Evolutionary conservation across 2,329 filamentous ascomycete genomes (phyloP).

Genomic region (Talaromyces sp.): DNA sequence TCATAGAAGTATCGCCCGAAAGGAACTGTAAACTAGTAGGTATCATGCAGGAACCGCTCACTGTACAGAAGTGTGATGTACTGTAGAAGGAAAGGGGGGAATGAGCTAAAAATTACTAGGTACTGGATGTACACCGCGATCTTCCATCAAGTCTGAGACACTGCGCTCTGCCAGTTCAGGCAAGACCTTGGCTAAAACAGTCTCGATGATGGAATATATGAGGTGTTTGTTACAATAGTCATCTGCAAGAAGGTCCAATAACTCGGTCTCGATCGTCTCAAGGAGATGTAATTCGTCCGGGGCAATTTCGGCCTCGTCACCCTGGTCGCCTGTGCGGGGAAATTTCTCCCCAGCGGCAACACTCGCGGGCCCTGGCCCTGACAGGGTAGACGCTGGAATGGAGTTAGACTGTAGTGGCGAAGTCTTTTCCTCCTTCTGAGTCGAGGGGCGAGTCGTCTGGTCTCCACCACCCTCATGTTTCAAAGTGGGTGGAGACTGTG

Average conservation of each 20-base stretch:
- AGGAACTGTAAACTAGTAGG: neutral
- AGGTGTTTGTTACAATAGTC: conserved; percentile 92
- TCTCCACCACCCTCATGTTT: conserved; percentile 8
- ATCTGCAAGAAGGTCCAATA: conserved; percentile 77
- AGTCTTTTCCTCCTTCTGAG: conserved; percentile 5
- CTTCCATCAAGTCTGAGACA: conserved; percentile 71
- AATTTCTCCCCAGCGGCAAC: conserved; percentile 7
- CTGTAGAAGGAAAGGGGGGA: neutral
- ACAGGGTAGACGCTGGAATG: neutral
- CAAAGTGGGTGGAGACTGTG: conserved; percentile 17
- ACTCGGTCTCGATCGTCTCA: conserved; percentile 61
- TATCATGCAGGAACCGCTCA: conserved; percentile 1
- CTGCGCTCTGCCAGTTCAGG: conserved; percentile 79
- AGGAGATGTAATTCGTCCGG: conserved; percentile 56
- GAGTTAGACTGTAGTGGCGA: conserved; percentile 1
- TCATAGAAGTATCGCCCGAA: neutral
- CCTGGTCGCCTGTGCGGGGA: conserved; percentile 10
- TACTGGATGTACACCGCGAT: conserved; percentile 57
- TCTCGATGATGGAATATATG: conserved; percentile 78
- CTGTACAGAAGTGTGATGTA: neutral
- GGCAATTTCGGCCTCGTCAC: conserved; percentile 27
- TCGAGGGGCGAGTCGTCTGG: conserved; percentile 3
- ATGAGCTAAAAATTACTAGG: conserved; percentile 14
- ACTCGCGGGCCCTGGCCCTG: neutral
- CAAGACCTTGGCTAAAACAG: conserved; percentile 77